Evolutionary conservation across 164 flowering plant species (phyloP).

Genomic region (Tinospora cordifolia): DNA sequence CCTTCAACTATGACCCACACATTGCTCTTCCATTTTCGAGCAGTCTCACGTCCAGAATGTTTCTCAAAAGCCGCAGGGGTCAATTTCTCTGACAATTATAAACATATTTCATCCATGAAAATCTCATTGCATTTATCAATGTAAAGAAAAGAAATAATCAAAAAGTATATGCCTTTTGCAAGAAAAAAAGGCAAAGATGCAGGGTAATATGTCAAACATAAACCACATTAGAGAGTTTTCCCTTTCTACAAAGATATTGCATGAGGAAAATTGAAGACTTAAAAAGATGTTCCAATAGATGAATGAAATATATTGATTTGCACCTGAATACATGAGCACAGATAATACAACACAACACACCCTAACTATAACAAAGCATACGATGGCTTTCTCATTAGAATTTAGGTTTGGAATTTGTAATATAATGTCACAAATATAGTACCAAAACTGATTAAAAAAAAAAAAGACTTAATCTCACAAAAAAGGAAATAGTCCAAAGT

Average conservation of each 20-base stretch:
- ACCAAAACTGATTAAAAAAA: background rate
- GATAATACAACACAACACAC: background rate
- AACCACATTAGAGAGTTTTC: background rate
- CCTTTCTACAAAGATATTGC: background rate
- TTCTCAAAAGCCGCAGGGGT: slow-evolving; percentile 90
- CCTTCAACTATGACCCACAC: slow-evolving; percentile 76
- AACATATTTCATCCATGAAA: background rate
- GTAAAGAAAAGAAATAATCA: background rate
- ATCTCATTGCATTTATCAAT: background rate
- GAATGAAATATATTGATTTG: background rate
- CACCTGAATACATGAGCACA: background rate
- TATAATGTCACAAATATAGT: background rate
- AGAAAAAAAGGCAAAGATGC: background rate
- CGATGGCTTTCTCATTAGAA: background rate
- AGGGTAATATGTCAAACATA: background rate
- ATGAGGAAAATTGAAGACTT: background rate
- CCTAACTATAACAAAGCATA: background rate
- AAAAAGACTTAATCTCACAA: background rate
- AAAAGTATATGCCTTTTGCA: background rate
- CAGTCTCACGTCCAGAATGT: slow-evolving; percentile 79
- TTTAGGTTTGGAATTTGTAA: background rate
- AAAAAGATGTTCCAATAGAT: background rate
- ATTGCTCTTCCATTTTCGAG: slow-evolving; percentile 81
- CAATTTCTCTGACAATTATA: slow-evolving; percentile 45
- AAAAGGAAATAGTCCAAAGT: background rate